Evolutionary conservation across 2,329 filamentous ascomycete species (phyloP), one percentile per base, ranked within the genome.

Genomic region (Ceratocystis colombiana): DNA sequence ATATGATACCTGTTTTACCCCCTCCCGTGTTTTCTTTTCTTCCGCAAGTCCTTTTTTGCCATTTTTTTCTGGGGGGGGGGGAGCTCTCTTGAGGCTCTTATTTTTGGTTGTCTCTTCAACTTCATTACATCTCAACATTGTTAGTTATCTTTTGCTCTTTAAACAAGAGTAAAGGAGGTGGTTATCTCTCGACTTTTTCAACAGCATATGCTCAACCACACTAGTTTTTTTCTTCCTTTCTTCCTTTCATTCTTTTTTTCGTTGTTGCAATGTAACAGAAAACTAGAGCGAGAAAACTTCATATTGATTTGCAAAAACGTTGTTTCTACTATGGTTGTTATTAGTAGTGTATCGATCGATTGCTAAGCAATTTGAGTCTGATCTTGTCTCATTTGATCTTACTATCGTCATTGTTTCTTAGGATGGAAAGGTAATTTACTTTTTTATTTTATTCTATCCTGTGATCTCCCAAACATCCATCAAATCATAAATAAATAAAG

Each of bases 361-460:
- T n/a, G 7, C 22, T 8, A 50, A 50, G 46, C 22, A 50, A 8
- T 4, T 25, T 22, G 46, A 8, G n/a, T 8, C 2, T 20, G 46
- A 50, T 50, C 0, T 20, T 50, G 46, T n/a, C 46, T 7, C 46
- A 20, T 41, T 41, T 12, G 3, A 41, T 4, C 10, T 2, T 15
- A 41, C 37, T 41, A 41, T 15, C 37, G 3, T 15, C 37, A 41
- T 12, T 41, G 1, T 3, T 41, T 41, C 37, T 3, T 15, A 48
- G 7, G n/a, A 12, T 30, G 25, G 25, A 66, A 55, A 46, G 44
- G 10, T 1, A 41, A 15, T 41, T 41, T 41, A 15, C 37, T 12
- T 41, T 41, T 41, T n/a, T 25, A 25, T 68, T 62, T 64, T 65
- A 15, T 22, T 67, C 65, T 64, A 64, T 48, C 61, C 55, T 50